Evolutionary conservation across 140 eudicot genomes (phyloP).

Genomic region (Stevia rebaudiana): DNA sequence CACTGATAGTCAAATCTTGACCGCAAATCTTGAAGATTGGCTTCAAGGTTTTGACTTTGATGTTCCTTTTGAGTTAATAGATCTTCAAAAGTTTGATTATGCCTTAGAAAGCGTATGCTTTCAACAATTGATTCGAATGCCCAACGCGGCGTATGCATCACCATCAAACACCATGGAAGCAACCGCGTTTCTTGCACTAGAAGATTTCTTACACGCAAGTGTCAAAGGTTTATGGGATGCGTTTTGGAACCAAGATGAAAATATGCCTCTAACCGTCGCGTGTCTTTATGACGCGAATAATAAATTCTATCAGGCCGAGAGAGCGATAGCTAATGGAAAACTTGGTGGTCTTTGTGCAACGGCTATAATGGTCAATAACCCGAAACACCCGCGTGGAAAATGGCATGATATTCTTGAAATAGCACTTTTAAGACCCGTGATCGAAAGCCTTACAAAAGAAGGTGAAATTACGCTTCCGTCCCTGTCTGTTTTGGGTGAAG

Average conservation of each 20-base stretch:
- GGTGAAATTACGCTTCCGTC: conserved; percentile 43
- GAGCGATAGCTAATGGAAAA: conserved; percentile 71
- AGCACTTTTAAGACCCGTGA: conserved; percentile 62
- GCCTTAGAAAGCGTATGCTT: conserved; percentile 90
- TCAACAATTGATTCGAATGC: conserved; percentile 95
- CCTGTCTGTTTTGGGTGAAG: conserved; percentile 55
- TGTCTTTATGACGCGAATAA: conserved; percentile 53
- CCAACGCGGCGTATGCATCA: conserved; percentile 64
- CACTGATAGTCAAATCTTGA: conserved; percentile 58
- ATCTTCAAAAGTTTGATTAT: conserved; percentile 90
- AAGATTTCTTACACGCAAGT: conserved; percentile 86
- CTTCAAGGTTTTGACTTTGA: conserved; percentile 52
- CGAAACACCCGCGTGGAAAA: conserved; percentile 88
- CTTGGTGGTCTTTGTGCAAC: conserved; percentile 77
- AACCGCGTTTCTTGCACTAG: conserved; percentile 71
- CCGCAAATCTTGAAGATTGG: conserved; percentile 59
- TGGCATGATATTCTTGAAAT: conserved; percentile 88
- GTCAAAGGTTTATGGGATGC: conserved; percentile 92
- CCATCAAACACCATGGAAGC: conserved; percentile 57
- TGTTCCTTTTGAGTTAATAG: conserved; percentile 83
- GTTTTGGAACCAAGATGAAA: conserved; percentile 75
- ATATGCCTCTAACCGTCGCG: conserved; percentile 56
- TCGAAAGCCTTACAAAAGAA: conserved; percentile 35
- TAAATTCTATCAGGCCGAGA: conserved; percentile 82
- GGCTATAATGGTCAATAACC: conserved; percentile 74